These are phyloP conservation scores for Bothriochloa decipiens DNA, from an alignment of 176 grass and related monocot genomes.

Conservation along the genomic window DNA sequence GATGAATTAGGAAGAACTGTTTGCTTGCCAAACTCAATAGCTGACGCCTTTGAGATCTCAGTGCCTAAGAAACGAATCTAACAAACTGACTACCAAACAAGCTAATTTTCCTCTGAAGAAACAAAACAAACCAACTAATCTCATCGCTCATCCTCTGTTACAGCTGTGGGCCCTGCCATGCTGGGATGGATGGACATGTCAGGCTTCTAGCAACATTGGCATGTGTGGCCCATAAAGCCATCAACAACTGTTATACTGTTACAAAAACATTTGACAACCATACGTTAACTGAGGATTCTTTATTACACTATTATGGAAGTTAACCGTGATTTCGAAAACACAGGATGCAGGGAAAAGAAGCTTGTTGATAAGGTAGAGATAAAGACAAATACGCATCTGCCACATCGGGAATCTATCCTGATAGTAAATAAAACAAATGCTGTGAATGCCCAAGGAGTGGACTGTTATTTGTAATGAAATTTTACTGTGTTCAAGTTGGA, in stretches of 20 bases:
- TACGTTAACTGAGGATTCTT: not conserved
- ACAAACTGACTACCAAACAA: not conserved
- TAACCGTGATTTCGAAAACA: not conserved
- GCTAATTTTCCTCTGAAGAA: not conserved
- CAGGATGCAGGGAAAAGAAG: not conserved
- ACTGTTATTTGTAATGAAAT: slow-evolving; percentile 24
- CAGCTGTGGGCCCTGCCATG: not conserved
- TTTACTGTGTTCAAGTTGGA: slow-evolving; percentile 22
- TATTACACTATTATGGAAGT: not conserved
- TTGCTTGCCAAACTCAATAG: not conserved
- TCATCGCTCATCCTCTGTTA: not conserved
- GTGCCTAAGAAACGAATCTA: not conserved
- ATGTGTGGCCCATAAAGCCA: not conserved
- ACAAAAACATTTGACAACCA: not conserved
- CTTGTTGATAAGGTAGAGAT: not conserved
- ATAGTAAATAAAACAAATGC: not conserved
- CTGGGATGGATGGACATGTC: not conserved
- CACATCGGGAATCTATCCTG: not conserved
- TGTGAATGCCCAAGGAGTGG: not conserved
- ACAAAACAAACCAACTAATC: not conserved
- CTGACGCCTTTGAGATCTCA: not conserved
- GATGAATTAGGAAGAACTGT: not conserved
- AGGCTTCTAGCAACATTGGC: not conserved
- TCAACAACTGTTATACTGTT: not conserved
- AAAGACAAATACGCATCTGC: not conserved